Conservation (phyloP, 768 basidiomycete genomes). For the Pleurotus eryngii region DNA sequence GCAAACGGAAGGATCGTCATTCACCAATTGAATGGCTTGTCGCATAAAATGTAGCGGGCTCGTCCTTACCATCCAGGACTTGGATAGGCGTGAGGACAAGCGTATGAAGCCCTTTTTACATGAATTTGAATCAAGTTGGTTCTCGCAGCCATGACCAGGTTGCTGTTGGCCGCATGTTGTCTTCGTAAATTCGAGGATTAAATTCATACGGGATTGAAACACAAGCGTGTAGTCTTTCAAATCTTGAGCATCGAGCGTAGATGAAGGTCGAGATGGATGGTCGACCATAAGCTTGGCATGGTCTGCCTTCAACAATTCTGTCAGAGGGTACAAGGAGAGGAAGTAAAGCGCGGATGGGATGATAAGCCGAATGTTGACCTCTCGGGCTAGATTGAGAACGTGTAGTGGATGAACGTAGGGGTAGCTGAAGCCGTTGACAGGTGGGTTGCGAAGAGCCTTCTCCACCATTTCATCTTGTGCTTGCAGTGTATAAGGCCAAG, state of each 20-base stretch:
- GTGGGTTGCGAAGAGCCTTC: constrained; percentile 39
- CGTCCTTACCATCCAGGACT: constrained; percentile 47
- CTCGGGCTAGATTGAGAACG: constrained; percentile 52
- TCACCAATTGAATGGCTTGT: constrained; percentile 38
- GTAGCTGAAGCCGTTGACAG: constrained; percentile 43
- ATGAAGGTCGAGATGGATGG: constrained; percentile 49
- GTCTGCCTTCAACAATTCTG: constrained; percentile 43
- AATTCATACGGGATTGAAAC: constrained; percentile 51
- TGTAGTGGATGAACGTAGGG: constrained; percentile 59
- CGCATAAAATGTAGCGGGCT: constrained; percentile 53
- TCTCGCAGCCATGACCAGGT: constrained; percentile 22
- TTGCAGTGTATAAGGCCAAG: constrained; percentile 51
- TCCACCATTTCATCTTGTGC: constrained; percentile 58
- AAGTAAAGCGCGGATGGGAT: constrained; percentile 54
- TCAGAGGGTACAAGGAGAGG: constrained; percentile 53
- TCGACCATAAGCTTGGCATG: constrained; percentile 49
- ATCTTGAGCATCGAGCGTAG: constrained; percentile 36
- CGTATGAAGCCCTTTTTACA: constrained; percentile 31
- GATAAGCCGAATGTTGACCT: constrained; percentile 42
- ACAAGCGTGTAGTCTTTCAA: constrained; percentile 51
- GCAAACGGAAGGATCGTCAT: constrained; percentile 41
- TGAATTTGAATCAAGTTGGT: constrained; percentile 28
- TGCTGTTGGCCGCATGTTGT: constrained; percentile 26
- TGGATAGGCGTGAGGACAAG: constrained; percentile 38
- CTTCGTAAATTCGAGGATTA: constrained; percentile 47